Base-by-base conservation (phyloP, 2,329 filamentous ascomycete species). In the Podosphaera xanthii region DNA sequence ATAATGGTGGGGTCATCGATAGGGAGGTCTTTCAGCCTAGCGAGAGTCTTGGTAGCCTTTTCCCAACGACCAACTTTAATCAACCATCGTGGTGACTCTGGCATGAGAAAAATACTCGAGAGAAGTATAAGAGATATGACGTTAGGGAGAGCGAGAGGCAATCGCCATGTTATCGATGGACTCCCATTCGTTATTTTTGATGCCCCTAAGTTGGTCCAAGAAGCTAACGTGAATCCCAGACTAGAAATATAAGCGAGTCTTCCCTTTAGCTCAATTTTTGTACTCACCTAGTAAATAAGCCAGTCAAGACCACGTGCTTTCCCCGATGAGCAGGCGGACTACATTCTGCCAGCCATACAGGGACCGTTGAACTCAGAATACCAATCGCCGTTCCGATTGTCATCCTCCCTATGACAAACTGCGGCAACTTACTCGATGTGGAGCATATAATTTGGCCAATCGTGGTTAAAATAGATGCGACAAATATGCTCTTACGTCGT, bases 71-170 rank as follows among this genome's bases (percentile, higher is more conserved):
- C 74, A 60, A 75, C 72, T 65, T 73, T 75, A 46, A 73, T 74
- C 2, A 77, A 68, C 75, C 76, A 78, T 59, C 76, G 70, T 0
- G 76, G 76, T 9, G 75, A 77, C 63, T 70, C 65, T 34, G 64
- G 40, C 34, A 60, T 60, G 48, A 65, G 63, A 12, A 64, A 33
- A 48, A 58, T 61, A 58, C 63, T 60, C 50, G 62, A 59, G 1
- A 66, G 71, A 50, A 75, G 75, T 59, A 77, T 77, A 63, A 72
- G 73, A 14, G 75, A 70, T 64, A 75, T 75, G 65, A 72, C 74
- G 70, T 35, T 33, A 2, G 97, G 92, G 82, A 95, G 87, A 54
- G 88, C 73, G 58, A 98, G 75, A 1, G 92, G 92, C 57, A 96
- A 69, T 53, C 92, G 84, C 92, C 92, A 98, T 2, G 91, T 87